Percentiles rank a stretch among this genome's conserved stretches.
Conservation (phyloP, 257 asterid genomes). For the Penstemon eatonii region DNA sequence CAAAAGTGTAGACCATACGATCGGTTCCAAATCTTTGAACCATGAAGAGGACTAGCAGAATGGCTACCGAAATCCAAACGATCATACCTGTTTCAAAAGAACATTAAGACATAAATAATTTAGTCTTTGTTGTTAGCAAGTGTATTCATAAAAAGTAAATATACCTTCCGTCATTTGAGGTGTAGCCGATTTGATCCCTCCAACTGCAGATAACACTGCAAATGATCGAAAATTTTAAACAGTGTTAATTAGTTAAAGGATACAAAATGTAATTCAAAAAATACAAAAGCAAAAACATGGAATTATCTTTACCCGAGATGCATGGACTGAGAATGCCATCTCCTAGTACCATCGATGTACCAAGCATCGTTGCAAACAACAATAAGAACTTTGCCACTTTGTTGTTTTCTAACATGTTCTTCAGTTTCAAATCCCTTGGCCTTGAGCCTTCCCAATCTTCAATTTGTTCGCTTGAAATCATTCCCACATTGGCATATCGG, state of each 20-base stretch:
- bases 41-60: conserved; percentile 44
- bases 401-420: conserved; percentile 46
- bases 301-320: conserved; percentile 49
- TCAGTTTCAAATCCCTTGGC: conserved; percentile 38
- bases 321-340: conserved; percentile 81
- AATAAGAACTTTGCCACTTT: conserved; percentile 34
- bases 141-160: neutral
- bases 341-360: conserved; percentile 87
- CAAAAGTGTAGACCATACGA: conserved; percentile 63
- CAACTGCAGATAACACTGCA: conserved; percentile 61
- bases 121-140: too few relatives aligned
- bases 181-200: conserved; percentile 52
- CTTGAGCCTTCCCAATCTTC: conserved; percentile 56
- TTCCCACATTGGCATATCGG: conserved; percentile 56
- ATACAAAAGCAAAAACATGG: neutral
- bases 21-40: conserved; percentile 64
- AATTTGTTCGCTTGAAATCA: conserved; percentile 45
- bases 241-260: too few relatives aligned
- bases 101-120: too few relatives aligned
- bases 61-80: conserved; percentile 46
- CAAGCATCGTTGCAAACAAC: conserved; percentile 59
- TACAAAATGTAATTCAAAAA: neutral
- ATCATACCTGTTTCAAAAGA: conserved; percentile 31
- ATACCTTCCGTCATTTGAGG: conserved; percentile 39
- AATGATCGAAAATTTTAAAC: neutral